phyloP scores from a whole-genome alignment of 768 basidiomycete species.

The Collybia sordida region DNA sequence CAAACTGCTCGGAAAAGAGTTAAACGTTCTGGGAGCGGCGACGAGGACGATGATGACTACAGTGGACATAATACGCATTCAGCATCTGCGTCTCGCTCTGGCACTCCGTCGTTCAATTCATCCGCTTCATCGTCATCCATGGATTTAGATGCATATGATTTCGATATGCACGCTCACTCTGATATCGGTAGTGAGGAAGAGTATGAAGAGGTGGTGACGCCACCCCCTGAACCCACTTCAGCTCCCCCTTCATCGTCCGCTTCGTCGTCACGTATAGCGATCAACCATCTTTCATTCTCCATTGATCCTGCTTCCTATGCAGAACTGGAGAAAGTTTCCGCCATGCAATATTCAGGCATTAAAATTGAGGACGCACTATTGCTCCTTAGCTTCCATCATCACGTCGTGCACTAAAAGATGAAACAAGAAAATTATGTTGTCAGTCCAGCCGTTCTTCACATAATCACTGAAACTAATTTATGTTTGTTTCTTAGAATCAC shows the following conservation, averaged over 20 bases:
- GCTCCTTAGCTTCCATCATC: slow-evolving; percentile 72
- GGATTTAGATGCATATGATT: slow-evolving; percentile 49
- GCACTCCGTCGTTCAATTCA: slow-evolving; percentile 49
- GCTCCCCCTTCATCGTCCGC: slow-evolving; percentile 28
- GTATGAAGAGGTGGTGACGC: slow-evolving; percentile 72
- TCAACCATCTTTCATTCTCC: slow-evolving; percentile 32
- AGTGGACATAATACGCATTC: slow-evolving; percentile 36
- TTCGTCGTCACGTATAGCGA: slow-evolving; percentile 25
- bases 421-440: slow-evolving; percentile 8
- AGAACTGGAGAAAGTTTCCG: slow-evolving; percentile 48
- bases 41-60: slow-evolving; percentile 46
- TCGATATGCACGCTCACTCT: slow-evolving; percentile 42
- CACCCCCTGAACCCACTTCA: slow-evolving; percentile 54
- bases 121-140: slow-evolving; percentile 53
- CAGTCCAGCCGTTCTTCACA: background rate
- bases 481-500: background rate
- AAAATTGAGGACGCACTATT: slow-evolving; percentile 75
- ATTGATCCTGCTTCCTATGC: slow-evolving; percentile 42
- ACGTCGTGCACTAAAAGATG: slow-evolving; percentile 49
- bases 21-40: slow-evolving; percentile 46
- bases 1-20: slow-evolving; percentile 78
- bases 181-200: slow-evolving; percentile 72
- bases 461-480: background rate
- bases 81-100: slow-evolving; percentile 49
- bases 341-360: slow-evolving; percentile 49